Evolutionary conservation across 2,329 filamentous ascomycete genomes (phyloP).

Genomic region (Talaromyces sp.): DNA sequence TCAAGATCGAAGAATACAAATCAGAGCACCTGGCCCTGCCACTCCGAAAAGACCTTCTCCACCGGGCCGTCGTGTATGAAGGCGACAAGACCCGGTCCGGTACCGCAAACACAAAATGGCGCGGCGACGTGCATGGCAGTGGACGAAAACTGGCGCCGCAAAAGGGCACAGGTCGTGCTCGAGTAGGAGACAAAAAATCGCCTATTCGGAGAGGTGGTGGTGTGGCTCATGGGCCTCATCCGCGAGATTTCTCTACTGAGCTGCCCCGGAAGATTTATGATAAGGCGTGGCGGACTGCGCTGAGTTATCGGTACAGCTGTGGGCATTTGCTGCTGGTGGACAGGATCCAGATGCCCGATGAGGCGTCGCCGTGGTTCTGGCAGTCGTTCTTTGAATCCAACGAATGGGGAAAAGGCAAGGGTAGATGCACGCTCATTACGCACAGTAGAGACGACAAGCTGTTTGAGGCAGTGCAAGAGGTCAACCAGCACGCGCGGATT

Average conservation of each 20-base stretch:
- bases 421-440: constrained; percentile 73
- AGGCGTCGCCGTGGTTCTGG: constrained; percentile 52
- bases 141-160: constrained; percentile 76
- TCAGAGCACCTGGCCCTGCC: constrained; percentile 80
- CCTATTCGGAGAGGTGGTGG: constrained; percentile 81
- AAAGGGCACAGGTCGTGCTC: constrained; percentile 78
- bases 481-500: constrained; percentile 63
- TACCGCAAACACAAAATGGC: constrained; percentile 75
- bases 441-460: constrained; percentile 56
- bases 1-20: constrained; percentile 70
- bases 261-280: constrained; percentile 90
- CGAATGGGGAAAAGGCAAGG: constrained; percentile 60
- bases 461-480: constrained; percentile 59
- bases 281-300: constrained; percentile 86
- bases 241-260: constrained; percentile 80
- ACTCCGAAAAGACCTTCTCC: constrained; percentile 83
- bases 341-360: constrained; percentile 61
- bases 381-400: constrained; percentile 66
- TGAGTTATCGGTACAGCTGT: constrained; percentile 83
- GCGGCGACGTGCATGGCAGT: constrained; percentile 78
- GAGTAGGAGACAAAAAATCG: constrained; percentile 73
- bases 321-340: constrained; percentile 85
- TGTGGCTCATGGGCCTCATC: constrained; percentile 83
- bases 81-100: constrained; percentile 83
- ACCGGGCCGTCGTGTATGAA: constrained; percentile 88